Evolutionary conservation across 2,329 filamentous ascomycete genomes (phyloP).

Genomic region (Fusarium oxysporum): DNA sequence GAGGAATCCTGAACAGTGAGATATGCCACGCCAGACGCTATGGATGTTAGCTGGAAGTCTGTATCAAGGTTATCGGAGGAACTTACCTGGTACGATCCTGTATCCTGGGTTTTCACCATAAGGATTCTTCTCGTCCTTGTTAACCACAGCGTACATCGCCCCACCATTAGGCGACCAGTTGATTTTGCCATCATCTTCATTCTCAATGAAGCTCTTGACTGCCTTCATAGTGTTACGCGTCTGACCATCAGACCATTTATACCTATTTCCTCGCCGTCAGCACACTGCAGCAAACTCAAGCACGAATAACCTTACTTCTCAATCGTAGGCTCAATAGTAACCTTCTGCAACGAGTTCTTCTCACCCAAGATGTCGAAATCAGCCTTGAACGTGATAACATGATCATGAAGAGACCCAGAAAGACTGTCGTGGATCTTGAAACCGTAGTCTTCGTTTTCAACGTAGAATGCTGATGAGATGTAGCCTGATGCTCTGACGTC

Average conservation of each 20-base stretch:
- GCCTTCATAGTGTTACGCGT: neutral
- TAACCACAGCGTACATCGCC: neutral
- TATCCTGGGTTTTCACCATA: slow-evolving; percentile 1
- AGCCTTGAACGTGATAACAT: slow-evolving; percentile 1
- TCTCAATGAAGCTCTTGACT: slow-evolving; percentile 3
- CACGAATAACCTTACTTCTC: neutral
- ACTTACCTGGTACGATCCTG: slow-evolving; percentile 1
- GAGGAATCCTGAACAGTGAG: neutral
- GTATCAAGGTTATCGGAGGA: accelerated
- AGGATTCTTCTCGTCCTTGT: neutral
- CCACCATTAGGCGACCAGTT: slow-evolving; percentile 2
- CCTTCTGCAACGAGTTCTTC: slow-evolving; percentile 2
- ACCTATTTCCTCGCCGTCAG: neutral
- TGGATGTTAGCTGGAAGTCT: accelerated
- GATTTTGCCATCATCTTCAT: slow-evolving; percentile 1
- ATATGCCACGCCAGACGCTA: slow-evolving; percentile 1
- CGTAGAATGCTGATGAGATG: slow-evolving; percentile 1
- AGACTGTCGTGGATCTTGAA: slow-evolving; percentile 8
- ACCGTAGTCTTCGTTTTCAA: neutral
- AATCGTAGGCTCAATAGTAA: neutral
- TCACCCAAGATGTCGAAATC: neutral
- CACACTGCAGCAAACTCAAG: accelerated
- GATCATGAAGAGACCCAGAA: neutral
- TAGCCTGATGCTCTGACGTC: slow-evolving; percentile 1
- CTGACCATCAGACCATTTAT: slow-evolving; percentile 1